A percentile compares a stretch with the other conserved stretches of the same genome.
These are phyloP conservation scores for Trichoderma sp. DNA, from an alignment of 2,329 filamentous ascomycete genomes.

Conservation along the genomic window DNA sequence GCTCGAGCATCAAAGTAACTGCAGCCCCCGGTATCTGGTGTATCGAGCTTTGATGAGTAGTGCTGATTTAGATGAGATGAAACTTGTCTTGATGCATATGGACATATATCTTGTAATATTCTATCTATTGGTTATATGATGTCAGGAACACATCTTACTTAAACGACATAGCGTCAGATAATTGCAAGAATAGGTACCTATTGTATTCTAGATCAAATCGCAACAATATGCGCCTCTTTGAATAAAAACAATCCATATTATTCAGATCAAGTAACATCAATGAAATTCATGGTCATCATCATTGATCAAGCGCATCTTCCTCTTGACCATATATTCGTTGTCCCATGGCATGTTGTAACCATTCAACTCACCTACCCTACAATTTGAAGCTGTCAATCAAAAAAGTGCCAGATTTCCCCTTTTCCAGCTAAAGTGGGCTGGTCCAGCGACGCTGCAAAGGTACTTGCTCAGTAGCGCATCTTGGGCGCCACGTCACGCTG, in stretches of 20 bases:
- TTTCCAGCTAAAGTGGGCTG: not conserved
- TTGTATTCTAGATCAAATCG: too few relatives aligned
- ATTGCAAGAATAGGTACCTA: too few relatives aligned
- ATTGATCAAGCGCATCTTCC: not conserved
- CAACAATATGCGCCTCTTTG: not conserved
- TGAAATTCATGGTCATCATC: not conserved
- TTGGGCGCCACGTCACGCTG: not conserved
- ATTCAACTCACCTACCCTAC: not conserved
- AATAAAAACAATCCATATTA: not conserved
- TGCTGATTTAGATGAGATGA: not conserved
- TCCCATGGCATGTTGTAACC: not conserved
- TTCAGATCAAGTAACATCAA: not conserved
- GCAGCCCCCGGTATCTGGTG: not conserved
- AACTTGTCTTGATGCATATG: not conserved
- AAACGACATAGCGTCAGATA: too few relatives aligned
- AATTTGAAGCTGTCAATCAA: not conserved
- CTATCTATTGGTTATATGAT: not conserved
- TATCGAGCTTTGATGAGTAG: too few relatives aligned
- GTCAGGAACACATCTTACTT: not conserved
- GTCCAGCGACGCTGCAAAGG: not conserved
- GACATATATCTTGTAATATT: not conserved
- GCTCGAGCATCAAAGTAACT: not conserved
- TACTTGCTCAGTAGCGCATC: not conserved
- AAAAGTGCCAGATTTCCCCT: not conserved
- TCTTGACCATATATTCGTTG: not conserved